Conservation (phyloP, 2,329 filamentous ascomycete species). For the Pseudogymnoascus verrucosus region DNA sequence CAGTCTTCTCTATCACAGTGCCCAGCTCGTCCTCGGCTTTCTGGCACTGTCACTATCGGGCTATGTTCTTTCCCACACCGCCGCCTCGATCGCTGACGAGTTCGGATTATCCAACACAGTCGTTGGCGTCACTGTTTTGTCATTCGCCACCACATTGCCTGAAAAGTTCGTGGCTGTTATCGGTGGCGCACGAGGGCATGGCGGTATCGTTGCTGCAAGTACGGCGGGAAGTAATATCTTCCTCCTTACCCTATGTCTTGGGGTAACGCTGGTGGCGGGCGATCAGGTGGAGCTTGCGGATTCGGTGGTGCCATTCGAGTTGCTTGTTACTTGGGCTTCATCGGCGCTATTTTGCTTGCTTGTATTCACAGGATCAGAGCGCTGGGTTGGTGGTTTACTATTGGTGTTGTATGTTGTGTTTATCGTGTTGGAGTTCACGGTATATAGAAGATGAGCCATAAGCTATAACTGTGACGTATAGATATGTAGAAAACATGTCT, state of each 20-base stretch:
- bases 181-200: conserved; percentile 38
- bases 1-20: conserved; percentile 31
- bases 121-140: conserved; percentile 39
- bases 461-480: too few species aligned
- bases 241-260: conserved; percentile 42
- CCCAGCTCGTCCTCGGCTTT: conserved; percentile 37
- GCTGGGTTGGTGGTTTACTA: conserved; percentile 28
- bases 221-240: conserved; percentile 49
- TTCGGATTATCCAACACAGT: conserved; percentile 38
- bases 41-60: conserved; percentile 37
- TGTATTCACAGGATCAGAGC: conserved; percentile 26
- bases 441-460: not conserved
- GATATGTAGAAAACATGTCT: too few species aligned
- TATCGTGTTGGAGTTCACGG: conserved; percentile 13
- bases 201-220: conserved; percentile 43
- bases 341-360: conserved; percentile 25
- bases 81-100: conserved; percentile 32
- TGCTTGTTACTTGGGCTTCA: conserved; percentile 26
- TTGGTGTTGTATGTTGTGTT: conserved; percentile 28
- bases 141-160: conserved; percentile 45
- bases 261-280: conserved; percentile 30
- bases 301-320: conserved; percentile 25
- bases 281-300: conserved; percentile 21
- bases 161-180: conserved; percentile 45
- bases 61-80: conserved; percentile 40